Evolutionary conservation across 352 stramenopile species (phyloP).

Genomic region (Globisporangium spinosum): DNA sequence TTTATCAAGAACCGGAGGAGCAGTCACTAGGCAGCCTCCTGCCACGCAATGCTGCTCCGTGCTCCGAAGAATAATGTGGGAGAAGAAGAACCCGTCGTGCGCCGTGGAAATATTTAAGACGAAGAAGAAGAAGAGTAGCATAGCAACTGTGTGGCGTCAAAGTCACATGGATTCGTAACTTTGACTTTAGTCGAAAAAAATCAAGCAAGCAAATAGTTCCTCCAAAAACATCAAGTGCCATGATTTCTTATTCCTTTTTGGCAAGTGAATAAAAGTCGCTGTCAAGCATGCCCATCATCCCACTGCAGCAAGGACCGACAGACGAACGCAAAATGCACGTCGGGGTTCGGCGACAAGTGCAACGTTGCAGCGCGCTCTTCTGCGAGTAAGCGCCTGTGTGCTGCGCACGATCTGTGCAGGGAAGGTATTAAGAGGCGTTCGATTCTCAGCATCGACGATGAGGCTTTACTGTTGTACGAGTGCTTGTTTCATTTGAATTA

Average conservation of each 20-base stretch:
- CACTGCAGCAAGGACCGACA: not conserved
- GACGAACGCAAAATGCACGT: not conserved
- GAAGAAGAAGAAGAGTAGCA: not conserved
- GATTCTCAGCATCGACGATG: not conserved
- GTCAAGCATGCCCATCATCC: not conserved
- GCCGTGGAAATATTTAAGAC: slow-evolving; percentile 1
- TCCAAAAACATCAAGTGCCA: slow-evolving; percentile 2
- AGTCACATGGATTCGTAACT: not conserved
- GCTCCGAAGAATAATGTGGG: not conserved
- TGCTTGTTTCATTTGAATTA: slow-evolving; percentile 5
- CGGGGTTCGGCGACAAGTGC: slow-evolving; percentile 7
- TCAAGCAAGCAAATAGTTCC: not conserved
- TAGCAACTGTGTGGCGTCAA: not conserved
- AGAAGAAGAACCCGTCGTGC: not conserved
- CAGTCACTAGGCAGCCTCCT: not conserved
- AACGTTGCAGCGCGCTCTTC: not conserved
- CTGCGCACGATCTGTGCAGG: not conserved
- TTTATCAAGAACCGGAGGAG: slow-evolving; percentile 6
- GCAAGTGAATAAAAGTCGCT: not conserved
- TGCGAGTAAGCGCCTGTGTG: not conserved
- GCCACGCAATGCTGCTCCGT: not conserved
- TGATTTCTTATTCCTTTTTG: not conserved
- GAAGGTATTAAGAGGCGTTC: not conserved
- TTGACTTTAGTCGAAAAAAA: not conserved
- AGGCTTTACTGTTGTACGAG: not conserved